These are phyloP conservation scores for Kalmusia sp. DNA, from an alignment of 2,329 filamentous ascomycete species.

Conservation along the genomic window DNA sequence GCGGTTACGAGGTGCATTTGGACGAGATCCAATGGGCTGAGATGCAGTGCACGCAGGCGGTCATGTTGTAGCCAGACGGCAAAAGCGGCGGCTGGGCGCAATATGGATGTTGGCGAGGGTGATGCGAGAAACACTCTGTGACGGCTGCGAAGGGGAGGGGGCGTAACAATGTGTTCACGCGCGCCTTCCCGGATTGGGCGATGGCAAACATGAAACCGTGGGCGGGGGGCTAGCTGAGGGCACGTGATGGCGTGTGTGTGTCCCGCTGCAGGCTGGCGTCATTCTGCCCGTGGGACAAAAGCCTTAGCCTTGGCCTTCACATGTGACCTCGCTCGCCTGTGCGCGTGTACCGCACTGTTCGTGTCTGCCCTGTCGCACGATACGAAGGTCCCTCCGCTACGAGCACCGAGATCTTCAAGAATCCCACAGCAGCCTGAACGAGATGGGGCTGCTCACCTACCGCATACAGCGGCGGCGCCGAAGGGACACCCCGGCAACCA, in stretches of 20 bases:
- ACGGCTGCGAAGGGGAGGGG: background rate
- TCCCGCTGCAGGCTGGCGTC: background rate
- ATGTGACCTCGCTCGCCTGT: background rate
- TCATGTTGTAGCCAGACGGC: background rate
- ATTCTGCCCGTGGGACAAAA: background rate
- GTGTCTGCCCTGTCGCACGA: background rate
- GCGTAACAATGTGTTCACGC: background rate
- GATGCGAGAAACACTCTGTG: background rate
- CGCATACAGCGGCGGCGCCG: constrained; percentile 2
- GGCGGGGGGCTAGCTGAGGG: background rate
- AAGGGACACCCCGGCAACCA: no score
- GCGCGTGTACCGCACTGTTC: background rate
- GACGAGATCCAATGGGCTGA: no score
- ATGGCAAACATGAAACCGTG: background rate
- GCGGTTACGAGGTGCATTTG: background rate
- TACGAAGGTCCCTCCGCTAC: background rate
- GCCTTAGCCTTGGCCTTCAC: background rate
- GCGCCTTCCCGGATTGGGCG: background rate
- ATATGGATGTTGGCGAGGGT: constrained; percentile 1
- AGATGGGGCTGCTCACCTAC: background rate
- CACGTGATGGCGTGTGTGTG: constrained; percentile 3
- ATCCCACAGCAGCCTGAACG: background rate
- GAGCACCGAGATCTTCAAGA: background rate
- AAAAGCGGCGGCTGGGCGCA: background rate
- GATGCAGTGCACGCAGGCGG: background rate